Evolutionary conservation across 2,329 filamentous ascomycete species (phyloP).

Genomic region (Phialocephala sp.): DNA sequence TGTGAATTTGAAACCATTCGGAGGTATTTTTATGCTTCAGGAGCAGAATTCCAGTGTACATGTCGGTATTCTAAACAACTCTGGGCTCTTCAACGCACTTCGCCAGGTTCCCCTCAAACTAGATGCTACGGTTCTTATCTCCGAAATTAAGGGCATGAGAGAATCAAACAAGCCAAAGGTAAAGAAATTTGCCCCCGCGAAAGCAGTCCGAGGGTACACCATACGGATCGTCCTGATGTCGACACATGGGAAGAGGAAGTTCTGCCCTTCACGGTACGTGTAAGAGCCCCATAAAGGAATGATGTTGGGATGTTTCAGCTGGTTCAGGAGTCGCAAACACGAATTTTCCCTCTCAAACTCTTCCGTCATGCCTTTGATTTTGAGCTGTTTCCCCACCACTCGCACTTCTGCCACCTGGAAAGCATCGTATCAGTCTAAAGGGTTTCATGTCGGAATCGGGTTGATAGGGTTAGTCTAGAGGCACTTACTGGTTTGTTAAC

Average conservation of each 20-base stretch:
- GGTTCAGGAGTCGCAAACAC: conserved; percentile 23
- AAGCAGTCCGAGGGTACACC: conserved; percentile 1
- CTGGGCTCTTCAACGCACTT: conserved; percentile 11
- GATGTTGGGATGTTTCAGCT: conserved; percentile 35
- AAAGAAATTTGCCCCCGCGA: conserved; percentile 4
- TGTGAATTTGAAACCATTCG: conserved; percentile 12
- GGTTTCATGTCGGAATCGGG: neutral
- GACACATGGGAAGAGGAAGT: conserved; percentile 36
- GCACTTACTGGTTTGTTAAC: conserved; percentile 9
- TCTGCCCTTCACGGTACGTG: conserved; percentile 30
- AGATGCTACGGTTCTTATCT: conserved; percentile 12
- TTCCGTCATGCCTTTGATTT: conserved; percentile 2
- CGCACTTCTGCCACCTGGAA: conserved; percentile 3
- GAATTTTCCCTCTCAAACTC: conserved; percentile 14
- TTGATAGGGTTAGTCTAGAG: conserved; percentile 6
- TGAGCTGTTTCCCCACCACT: conserved; percentile 14
- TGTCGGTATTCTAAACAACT: conserved; percentile 14
- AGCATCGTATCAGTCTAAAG: neutral
- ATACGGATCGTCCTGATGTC: conserved; percentile 19
- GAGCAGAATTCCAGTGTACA: conserved; percentile 10
- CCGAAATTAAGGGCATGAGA: conserved; percentile 4
- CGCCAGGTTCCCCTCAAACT: conserved; percentile 12
- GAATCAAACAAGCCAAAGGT: conserved; percentile 11
- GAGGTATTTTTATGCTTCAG: conserved; percentile 13
- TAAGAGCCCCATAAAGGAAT: conserved; percentile 35